phyloP scores from a whole-genome alignment of 2,329 filamentous ascomycete genomes.

The Fonsecaea pugnacius region DNA sequence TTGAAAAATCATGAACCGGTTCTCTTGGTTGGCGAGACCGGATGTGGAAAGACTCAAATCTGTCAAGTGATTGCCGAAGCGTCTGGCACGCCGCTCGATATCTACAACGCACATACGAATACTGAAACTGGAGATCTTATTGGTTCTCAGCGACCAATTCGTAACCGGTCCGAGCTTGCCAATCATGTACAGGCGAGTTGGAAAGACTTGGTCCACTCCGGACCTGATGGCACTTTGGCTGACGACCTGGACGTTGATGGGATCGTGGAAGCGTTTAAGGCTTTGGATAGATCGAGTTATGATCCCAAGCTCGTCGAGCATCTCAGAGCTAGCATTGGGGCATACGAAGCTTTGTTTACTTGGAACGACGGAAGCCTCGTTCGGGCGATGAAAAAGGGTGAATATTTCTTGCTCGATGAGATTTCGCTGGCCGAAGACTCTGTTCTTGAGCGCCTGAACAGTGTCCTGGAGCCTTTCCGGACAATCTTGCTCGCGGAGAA shows the following conservation, averaged over 20 bases:
- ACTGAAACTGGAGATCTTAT: conserved; percentile 97
- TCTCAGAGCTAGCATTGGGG: conserved; percentile 57
- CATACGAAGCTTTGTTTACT: conserved; percentile 86
- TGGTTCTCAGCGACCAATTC: conserved; percentile 86
- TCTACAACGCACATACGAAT: conserved; percentile 97
- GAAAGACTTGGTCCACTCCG: conserved; percentile 38
- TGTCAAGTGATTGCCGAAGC: conserved; percentile 89
- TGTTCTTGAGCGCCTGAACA: conserved; percentile 93
- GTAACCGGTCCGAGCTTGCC: conserved; percentile 77
- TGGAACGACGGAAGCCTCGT: conserved; percentile 95
- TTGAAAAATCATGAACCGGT: conserved; percentile 91
- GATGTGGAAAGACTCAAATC: conserved; percentile 96
- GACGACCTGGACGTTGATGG: conserved; percentile 38
- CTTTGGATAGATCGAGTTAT: conserved; percentile 42
- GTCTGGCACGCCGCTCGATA: conserved; percentile 74
- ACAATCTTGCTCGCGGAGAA: conserved; percentile 92
- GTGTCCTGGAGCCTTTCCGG: conserved; percentile 85
- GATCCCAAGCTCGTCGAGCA: conserved; percentile 53
- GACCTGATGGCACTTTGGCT: conserved; percentile 43
- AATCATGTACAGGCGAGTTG: conserved; percentile 69
- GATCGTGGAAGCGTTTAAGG: conserved; percentile 32
- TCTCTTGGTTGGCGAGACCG: conserved; percentile 91
- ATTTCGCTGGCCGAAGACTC: conserved; percentile 98
- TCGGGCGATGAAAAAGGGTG: conserved; percentile 85
- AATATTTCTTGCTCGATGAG: conserved; percentile 93